Percentiles rank a stretch among this genome's conserved stretches.
Conservation (phyloP, 148 eudicot genomes). For the Chenopodium formosanum region DNA sequence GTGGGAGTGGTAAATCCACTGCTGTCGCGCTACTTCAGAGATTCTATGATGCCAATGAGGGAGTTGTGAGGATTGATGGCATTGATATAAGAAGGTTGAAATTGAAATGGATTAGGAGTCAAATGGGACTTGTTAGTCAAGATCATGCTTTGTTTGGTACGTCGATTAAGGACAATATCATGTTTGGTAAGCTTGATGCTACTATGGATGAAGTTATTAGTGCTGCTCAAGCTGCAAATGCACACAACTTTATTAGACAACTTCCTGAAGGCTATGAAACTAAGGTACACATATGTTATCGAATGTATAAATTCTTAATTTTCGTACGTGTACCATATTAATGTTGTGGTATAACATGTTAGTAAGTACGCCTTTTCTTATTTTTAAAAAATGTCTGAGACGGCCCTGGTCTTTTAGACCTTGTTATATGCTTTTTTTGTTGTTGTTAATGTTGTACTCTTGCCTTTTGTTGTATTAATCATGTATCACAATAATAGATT, state of each 20-base stretch:
- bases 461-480: background rate
- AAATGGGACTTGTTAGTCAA: conserved; percentile 96
- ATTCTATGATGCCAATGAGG: conserved; percentile 71
- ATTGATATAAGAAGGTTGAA: conserved; percentile 56
- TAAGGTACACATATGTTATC: conserved; percentile 45
- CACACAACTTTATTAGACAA: conserved; percentile 71
- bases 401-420: background rate
- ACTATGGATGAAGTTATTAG: conserved; percentile 77
- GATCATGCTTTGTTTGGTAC: conserved; percentile 88
- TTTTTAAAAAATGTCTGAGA: background rate
- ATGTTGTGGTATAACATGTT: too few relatives aligned
- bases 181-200: conserved; percentile 85
- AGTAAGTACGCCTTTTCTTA: too few relatives aligned
- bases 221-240: conserved; percentile 90
- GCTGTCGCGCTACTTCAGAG: conserved; percentile 76
- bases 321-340: background rate
- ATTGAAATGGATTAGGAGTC: conserved; percentile 73
- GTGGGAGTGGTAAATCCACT: conserved; percentile 96
- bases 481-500: conserved; percentile 41
- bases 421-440: too few relatives aligned
- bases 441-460: background rate
- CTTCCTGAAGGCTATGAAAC: conserved; percentile 96
- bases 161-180: conserved; percentile 73
- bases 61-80: conserved; percentile 67
- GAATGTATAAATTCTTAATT: background rate